Base-by-base conservation (phyloP, 495 filamentous ascomycete genomes). In the Articulospora tetracladia region DNA sequence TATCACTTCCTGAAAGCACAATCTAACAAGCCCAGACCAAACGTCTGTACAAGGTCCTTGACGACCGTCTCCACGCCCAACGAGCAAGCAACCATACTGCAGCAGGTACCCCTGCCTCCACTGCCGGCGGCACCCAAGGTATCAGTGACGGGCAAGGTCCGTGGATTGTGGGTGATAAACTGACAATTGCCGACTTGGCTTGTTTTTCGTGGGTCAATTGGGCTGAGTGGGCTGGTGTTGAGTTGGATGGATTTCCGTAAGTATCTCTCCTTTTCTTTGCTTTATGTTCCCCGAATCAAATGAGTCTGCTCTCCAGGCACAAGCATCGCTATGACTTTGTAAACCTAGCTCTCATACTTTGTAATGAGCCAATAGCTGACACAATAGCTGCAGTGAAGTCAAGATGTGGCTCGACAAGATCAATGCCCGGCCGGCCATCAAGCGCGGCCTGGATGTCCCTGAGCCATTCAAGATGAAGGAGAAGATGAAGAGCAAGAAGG, bases 181-280 rank as follows among this genome's bases (percentile, higher is more conserved):
- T 83, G 62, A 91, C 90, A 23, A 90, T 93, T 58, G 92, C 92
- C 0, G 92, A 97, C 70, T 84, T 96, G 49, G 77, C 90, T 30
- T 83, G 82, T 66, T 94, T 85, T 81, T 87, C 89, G 6, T 96
- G 91, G 89, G 76, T 91, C 3, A 47, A 62, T 25, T 67, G 55
- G 55, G 56, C 41, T 26, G 86, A 80, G 30, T 92, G 86, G 85
- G 81, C 89, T 1, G 90, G 89, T 11, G 64, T 96, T 8, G 79
- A 86, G 25, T 80, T 93, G 52, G 77, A 85, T 0, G 85, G 90
- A 62, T 95, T 93, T 68, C 89, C 91, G 0, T 68, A 74, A 39
- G 59, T 52, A 11, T 22, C 27, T 0, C 6, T 3, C 28, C 23
- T 17, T 52, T 27, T 3, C 44, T 17, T 46, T 1, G 30, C 15